Evolutionary conservation across 352 stramenopile genomes (phyloP), one percentile per base, ranked within the genome.

Genomic region (Thraustotheca clavata): DNA sequence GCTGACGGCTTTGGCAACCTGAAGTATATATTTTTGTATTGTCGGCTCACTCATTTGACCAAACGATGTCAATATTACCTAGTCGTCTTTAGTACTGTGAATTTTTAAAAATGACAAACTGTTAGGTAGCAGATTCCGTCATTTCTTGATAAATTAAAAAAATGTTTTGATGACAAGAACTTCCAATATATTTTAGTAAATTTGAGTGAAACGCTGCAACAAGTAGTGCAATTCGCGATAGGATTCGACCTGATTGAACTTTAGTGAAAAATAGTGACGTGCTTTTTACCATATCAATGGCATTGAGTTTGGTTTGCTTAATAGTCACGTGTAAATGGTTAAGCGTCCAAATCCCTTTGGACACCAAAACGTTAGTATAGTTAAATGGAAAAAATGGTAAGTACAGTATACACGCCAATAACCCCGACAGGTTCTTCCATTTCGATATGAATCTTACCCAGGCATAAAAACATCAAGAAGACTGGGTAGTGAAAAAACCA

Each of bases 21-120:
- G 81, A 16, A 74, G 16, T 11, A 87, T n/a, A 27, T 91, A 91
- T 0, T 79, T 75, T 0, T 77, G 79, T 46, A 90, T 82, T 18
- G 76, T 87, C 9, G 77, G 57, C 50, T 90, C 81, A 26, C 86
- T 88, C 81, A 90, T 90, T 0, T 72, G 59, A 0, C 81, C 81
- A 65, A 90, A 90, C 8, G 77, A 83, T 49, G 75, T 71, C 1
- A 90, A 67, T 31, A 88, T 84, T 24, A 79, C 87, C 18, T 67
- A 52, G 11, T 59, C 2, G 88, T 39, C 22, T 52, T 46, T 46
- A n/a, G 38, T 16, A 18, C 38, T n/a, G n/a, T 46, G 38, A 46
- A 16, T 16, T 46, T n/a, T n/a, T 46, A 18, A 16, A 18, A 18
- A 46, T 46, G 16, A 16, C 16, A 16, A n/a, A 46, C n/a, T 16